These are phyloP conservation scores for Globisporangium rhizosaccharum DNA, from an alignment of 352 stramenopile species.

Conservation along the genomic window DNA sequence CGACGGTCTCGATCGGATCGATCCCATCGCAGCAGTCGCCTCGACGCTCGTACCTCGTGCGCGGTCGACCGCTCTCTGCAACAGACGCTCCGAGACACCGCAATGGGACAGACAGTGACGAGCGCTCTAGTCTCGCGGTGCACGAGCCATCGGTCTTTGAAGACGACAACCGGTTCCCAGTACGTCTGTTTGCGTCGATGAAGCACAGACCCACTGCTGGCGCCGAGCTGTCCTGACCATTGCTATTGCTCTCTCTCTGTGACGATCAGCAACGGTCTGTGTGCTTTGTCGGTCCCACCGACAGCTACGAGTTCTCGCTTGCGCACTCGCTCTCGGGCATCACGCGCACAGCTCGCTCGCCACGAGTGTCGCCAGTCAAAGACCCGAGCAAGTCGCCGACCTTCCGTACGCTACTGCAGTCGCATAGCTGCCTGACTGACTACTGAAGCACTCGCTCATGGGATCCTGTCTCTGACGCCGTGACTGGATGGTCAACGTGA, in stretches of 20 bases:
- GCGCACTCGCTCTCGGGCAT: conserved; percentile 27
- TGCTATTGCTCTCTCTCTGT: background rate
- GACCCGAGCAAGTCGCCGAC: conserved; percentile 1
- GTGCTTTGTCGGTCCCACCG: conserved; percentile 31
- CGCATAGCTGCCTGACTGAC: background rate
- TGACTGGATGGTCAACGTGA: background rate
- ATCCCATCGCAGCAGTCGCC: background rate
- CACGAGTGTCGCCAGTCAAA: conserved; percentile 2
- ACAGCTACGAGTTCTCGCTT: conserved; percentile 29
- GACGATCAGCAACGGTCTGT: conserved; percentile 30
- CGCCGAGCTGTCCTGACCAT: background rate
- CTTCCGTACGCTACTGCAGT: conserved; percentile 1
- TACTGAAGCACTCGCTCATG: background rate
- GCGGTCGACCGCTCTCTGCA: conserved; percentile 2
- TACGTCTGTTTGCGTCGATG: conserved; percentile 10
- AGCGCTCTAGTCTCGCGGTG: background rate
- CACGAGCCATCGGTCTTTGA: conserved; percentile 7
- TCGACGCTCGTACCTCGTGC: conserved; percentile 1
- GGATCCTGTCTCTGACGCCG: background rate
- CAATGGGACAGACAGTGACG: background rate
- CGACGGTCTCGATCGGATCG: too few species aligned
- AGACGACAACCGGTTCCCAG: conserved; percentile 41
- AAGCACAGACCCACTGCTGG: background rate
- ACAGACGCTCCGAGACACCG: background rate
- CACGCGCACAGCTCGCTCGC: conserved; percentile 3